phyloP scores from a whole-genome alignment of 73 alveolate genomes.

The Tetrahymena borealis region DNA sequence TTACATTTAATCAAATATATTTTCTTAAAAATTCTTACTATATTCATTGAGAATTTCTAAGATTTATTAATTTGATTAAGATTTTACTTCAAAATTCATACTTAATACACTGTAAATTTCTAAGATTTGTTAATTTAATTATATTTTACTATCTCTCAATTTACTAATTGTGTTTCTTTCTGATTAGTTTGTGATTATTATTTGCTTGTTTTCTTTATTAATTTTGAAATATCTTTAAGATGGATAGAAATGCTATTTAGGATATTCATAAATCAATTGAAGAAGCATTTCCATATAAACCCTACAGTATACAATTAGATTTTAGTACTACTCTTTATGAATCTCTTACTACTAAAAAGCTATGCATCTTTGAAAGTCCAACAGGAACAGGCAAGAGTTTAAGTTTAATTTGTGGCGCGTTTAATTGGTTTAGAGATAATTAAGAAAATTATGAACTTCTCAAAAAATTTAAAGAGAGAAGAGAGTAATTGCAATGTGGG shows the following conservation, averaged over 20 bases:
- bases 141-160: no score
- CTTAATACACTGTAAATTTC: no score
- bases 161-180: no score
- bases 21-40: no score
- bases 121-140: no score
- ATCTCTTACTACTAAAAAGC: slow-evolving; percentile 37
- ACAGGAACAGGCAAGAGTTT: slow-evolving; percentile 78
- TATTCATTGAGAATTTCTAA: no score
- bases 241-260: not conserved
- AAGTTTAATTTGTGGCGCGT: slow-evolving; percentile 10
- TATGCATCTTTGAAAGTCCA: slow-evolving; percentile 74
- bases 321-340: slow-evolving; percentile 47
- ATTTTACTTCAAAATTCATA: no score
- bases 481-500: not conserved
- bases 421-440: slow-evolving; percentile 36
- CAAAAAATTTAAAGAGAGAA: not conserved
- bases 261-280: not conserved
- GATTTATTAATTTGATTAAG: no score
- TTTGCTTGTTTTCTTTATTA: no score
- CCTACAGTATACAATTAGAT: slow-evolving; percentile 57
- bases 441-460: not conserved
- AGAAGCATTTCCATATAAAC: slow-evolving; percentile 47
- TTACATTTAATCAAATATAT: no score
- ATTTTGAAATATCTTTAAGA: not conserved
- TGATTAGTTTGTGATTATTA: no score